Percentiles rank a stretch among this genome's conserved stretches.
Evolutionary conservation across 306 rosid species (phyloP).

Genomic region (Coriaria nepalensis): DNA sequence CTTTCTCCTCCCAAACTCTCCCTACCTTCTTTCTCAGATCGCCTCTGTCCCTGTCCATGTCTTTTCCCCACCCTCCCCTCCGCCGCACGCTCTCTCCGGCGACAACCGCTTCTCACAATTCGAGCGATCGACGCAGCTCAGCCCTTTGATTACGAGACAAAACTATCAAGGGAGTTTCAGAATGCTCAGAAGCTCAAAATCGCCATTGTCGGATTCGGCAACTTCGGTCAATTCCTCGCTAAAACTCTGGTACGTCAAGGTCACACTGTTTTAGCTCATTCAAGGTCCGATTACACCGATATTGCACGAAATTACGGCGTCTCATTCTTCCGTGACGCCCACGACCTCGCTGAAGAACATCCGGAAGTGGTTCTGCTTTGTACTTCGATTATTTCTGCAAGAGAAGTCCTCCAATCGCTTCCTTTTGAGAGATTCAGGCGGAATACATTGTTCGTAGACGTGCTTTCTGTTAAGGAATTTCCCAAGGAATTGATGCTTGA

Average conservation of each 20-base stretch:
- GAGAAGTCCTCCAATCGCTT: conserved; percentile 39
- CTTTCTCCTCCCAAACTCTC: conserved; percentile 10
- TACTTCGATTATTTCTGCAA: conserved; percentile 51
- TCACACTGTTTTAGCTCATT: conserved; percentile 57
- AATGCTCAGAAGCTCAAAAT: conserved; percentile 43
- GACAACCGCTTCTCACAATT: conserved; percentile 19
- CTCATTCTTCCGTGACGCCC: conserved; percentile 34
- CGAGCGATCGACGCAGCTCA: conserved; percentile 69
- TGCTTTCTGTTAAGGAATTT: conserved; percentile 74
- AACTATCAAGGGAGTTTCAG: conserved; percentile 33
- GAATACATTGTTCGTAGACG: conserved; percentile 57
- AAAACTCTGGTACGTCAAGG: conserved; percentile 47
- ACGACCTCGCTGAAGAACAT: conserved; percentile 77
- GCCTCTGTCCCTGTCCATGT: not conserved
- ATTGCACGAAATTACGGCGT: conserved; percentile 38
- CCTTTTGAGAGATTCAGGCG: conserved; percentile 58
- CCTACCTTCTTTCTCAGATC: conserved; percentile 1
- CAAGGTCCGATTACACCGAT: conserved; percentile 46
- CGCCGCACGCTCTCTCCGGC: not conserved
- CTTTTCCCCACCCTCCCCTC: not conserved
- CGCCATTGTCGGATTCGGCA: conserved; percentile 60
- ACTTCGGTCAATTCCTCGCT: conserved; percentile 77
- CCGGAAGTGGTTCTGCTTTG: conserved; percentile 66
- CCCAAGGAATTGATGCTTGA: conserved; percentile 36
- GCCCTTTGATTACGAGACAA: conserved; percentile 47